Percentiles rank a stretch among this genome's conserved stretches.
phyloP scores from a whole-genome alignment of 73 alveolate species.

The Loxodes magnus region DNA sequence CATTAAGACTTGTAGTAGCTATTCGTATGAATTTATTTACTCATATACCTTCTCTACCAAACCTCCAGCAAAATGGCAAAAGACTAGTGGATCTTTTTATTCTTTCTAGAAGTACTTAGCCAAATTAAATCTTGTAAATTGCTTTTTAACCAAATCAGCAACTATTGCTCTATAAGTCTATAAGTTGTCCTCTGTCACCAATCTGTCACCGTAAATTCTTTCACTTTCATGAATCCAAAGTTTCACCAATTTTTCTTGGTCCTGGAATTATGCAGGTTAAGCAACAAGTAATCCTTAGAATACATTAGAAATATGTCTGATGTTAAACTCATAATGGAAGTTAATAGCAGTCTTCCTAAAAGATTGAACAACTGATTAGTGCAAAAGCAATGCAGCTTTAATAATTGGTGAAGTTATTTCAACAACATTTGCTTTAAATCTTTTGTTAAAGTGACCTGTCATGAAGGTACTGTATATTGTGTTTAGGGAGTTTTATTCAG shows the following conservation, averaged over 20 bases:
- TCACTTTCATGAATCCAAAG: slow-evolving; percentile 99
- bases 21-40: slow-evolving; percentile 27
- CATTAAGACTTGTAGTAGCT: slow-evolving; percentile 26
- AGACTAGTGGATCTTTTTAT: slow-evolving; percentile 96
- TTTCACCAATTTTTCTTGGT: slow-evolving; percentile 92
- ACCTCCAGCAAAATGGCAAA: slow-evolving; percentile 97
- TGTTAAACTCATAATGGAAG: slow-evolving; percentile 99
- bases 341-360: slow-evolving; percentile 99
- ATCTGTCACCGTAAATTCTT: slow-evolving; percentile 99
- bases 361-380: slow-evolving; percentile 85
- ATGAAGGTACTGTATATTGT: slow-evolving; percentile 98
- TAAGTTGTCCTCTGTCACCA: slow-evolving; percentile 80
- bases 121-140: slow-evolving; percentile 64
- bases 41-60: slow-evolving; percentile 67
- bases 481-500: slow-evolving; percentile 87
- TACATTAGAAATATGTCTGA: slow-evolving; percentile 98
- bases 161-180: slow-evolving; percentile 70
- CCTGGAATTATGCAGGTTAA: slow-evolving; percentile 81
- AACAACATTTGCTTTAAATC: slow-evolving; percentile 88
- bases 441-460: slow-evolving; percentile 86
- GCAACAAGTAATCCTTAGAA: slow-evolving; percentile 98
- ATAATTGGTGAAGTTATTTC: slow-evolving; percentile 90
- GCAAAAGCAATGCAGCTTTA: slow-evolving; percentile 95
- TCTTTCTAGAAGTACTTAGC: slow-evolving; percentile 75
- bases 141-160: slow-evolving; percentile 68